Conservation (phyloP, 2,329 filamentous ascomycete species). For the Penicillium sp. region DNA sequence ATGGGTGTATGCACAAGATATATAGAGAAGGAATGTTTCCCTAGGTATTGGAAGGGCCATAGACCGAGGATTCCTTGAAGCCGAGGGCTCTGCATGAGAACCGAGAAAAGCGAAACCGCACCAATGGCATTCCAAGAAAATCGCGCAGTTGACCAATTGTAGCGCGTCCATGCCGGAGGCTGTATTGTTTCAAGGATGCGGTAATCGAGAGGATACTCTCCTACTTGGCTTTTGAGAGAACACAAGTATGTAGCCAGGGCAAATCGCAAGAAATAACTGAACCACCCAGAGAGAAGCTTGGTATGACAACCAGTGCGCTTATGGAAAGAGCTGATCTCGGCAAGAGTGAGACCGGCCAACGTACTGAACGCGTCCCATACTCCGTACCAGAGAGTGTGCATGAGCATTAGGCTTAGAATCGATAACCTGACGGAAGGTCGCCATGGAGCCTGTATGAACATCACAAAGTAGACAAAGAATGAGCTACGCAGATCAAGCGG, state of each 20-base stretch:
- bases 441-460: conserved; percentile 20
- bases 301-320: background rate
- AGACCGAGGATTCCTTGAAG: background rate
- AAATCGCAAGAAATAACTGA: background rate
- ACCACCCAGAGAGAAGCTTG: background rate
- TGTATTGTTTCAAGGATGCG: background rate
- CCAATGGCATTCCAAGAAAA: background rate
- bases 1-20: background rate
- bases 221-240: background rate
- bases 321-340: background rate
- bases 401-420: conserved; percentile 8
- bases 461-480: conserved; percentile 21
- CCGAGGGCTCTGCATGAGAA: background rate
- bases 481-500: conserved; percentile 25
- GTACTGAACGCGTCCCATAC: conserved; percentile 26
- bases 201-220: background rate
- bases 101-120: background rate
- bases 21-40: background rate
- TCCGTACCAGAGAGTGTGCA: conserved; percentile 24
- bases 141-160: background rate
- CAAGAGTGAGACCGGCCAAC: background rate
- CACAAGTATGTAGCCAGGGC: background rate
- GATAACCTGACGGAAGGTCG: conserved; percentile 12
- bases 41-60: background rate
- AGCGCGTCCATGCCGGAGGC: background rate